Evolutionary conservation across 352 stramenopile species (phyloP), one percentile per base, ranked within the genome.

Genomic region (Globisporangium barbulae): DNA sequence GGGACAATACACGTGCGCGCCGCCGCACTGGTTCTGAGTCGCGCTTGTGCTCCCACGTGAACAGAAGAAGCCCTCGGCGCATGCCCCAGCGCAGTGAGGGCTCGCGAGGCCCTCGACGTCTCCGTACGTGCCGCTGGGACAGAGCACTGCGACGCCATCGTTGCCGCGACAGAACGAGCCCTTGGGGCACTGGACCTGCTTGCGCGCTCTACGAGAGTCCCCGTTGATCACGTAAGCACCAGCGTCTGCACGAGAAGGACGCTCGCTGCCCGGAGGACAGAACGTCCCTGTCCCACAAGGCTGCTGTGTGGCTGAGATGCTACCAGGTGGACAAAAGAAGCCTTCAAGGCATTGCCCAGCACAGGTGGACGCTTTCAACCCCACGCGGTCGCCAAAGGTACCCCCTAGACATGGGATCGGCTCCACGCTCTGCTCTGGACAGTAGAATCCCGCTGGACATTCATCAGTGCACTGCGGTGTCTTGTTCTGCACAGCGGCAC

Each of bases 401-500:
- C 89, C 88, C 12, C 70, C 67, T 12, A 85, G 75, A 47, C 78
- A 89, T 8, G 72, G 53, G 6, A 67, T 70, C 2, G 82, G 70
- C 7, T 44, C 8, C 1, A 61, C 56, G 0, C 63, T 86, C 0
- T 35, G 65, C 44, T 70, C 50, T 6, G 76, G 78, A 31, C 86
- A 95, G 47, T 82, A 95, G 59, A 82, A 73, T 0, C 86, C 86
- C 2, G 76, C 75, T 10, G 79, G 80, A 59, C 84, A 95, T 5
- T 31, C 39, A 0, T 65, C 74, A 0, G 81, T 73, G 48, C 86
- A 95, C 15, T 63, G 33, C 0, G 65, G 0, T 0, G 74, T 68
- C 15, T 60, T 45, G 0, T 93, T 61, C 5, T 59, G 68, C 0
- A 55, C 28, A 2, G 48, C 69, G 0, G 65, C 54, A 28, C 86